phyloP scores from a whole-genome alignment of 495 filamentous ascomycete species.

The Xylaria sp. region DNA sequence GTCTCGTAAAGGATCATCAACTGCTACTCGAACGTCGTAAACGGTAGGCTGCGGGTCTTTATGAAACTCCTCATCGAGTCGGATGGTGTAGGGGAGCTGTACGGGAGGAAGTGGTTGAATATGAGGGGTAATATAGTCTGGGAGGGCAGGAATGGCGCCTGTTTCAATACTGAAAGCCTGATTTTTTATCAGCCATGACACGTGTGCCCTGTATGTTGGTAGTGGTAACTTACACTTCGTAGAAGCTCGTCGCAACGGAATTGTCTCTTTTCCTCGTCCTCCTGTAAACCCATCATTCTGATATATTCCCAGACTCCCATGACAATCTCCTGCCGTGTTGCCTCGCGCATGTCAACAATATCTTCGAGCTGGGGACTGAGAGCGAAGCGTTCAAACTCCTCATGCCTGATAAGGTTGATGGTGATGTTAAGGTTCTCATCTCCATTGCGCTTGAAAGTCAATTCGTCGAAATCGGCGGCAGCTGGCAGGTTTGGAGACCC shows the following conservation, averaged over 20 bases:
- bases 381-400: conserved; percentile 81
- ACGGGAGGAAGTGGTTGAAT: conserved; percentile 81
- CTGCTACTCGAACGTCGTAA: conserved; percentile 85
- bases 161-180: conserved; percentile 81
- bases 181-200: conserved; percentile 30
- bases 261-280: conserved; percentile 90
- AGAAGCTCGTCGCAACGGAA: conserved; percentile 88
- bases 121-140: conserved; percentile 75
- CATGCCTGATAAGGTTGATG: conserved; percentile 85
- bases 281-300: conserved; percentile 81
- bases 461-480: conserved; percentile 82
- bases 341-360: conserved; percentile 84
- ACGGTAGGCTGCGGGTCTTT: conserved; percentile 69
- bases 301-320: conserved; percentile 97
- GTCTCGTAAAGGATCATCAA: conserved; percentile 81
- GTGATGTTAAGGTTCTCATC: conserved; percentile 94
- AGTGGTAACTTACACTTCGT: conserved; percentile 64
- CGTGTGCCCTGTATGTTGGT: background rate
- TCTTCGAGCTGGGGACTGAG: conserved; percentile 81
- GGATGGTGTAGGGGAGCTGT: conserved; percentile 89
- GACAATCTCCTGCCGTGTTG: conserved; percentile 82
- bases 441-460: conserved; percentile 88
- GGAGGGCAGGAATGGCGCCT: conserved; percentile 88
- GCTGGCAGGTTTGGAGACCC: conserved; percentile 59
- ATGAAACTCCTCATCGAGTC: conserved; percentile 87